Conservation (phyloP, 352 stramenopile genomes). For the Globisporangium abappressorium region DNA sequence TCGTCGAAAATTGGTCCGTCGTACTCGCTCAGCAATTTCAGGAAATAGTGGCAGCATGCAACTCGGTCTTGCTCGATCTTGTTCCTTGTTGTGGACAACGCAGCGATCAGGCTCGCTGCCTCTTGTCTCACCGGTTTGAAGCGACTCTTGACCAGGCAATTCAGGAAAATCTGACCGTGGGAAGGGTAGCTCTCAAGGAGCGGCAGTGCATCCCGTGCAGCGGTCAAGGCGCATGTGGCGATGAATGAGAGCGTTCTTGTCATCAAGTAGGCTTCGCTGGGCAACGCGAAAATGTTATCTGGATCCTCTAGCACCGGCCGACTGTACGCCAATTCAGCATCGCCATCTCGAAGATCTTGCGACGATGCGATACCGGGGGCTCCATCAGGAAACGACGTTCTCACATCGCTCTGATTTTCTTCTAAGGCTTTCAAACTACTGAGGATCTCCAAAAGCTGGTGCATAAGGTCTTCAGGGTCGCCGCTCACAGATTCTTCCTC, state of each 20-base stretch:
- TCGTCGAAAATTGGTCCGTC: slow-evolving; percentile 34
- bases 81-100: slow-evolving; percentile 45
- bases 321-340: slow-evolving; percentile 27
- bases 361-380: background rate
- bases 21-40: slow-evolving; percentile 49
- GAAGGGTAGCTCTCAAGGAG: slow-evolving; percentile 38
- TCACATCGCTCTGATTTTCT: background rate
- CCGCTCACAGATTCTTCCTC: slow-evolving; percentile 21
- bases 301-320: slow-evolving; percentile 39
- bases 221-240: slow-evolving; percentile 32
- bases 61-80: slow-evolving; percentile 39
- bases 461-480: slow-evolving; percentile 34
- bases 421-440: slow-evolving; percentile 30
- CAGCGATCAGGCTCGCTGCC: slow-evolving; percentile 39
- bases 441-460: slow-evolving; percentile 41
- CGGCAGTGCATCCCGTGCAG: slow-evolving; percentile 25
- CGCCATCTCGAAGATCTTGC: slow-evolving; percentile 7
- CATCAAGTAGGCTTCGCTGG: slow-evolving; percentile 55
- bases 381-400: background rate
- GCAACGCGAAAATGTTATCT: slow-evolving; percentile 46
- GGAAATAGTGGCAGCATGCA: slow-evolving; percentile 44
- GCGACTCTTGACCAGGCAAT: slow-evolving; percentile 40
- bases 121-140: slow-evolving; percentile 52
- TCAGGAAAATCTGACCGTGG: slow-evolving; percentile 40
- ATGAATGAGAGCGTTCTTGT: slow-evolving; percentile 52